Conservation (phyloP, 352 stramenopile species). For the Salisapilia sapeloensis region DNA sequence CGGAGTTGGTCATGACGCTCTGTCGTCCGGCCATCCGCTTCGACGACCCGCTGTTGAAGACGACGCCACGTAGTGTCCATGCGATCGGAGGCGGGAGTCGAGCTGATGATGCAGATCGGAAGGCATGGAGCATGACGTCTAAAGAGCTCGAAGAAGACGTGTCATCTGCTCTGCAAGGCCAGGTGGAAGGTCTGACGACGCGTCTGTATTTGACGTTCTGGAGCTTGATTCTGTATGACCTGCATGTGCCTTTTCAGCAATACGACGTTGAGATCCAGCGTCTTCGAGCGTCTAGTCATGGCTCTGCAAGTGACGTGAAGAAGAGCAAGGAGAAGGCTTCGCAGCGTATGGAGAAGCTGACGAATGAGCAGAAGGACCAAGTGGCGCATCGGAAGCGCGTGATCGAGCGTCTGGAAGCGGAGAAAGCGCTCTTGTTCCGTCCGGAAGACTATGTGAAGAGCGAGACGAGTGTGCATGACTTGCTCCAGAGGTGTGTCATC, state of each 20-base stretch:
- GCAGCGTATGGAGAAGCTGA: conserved; percentile 65
- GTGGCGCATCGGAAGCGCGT: conserved; percentile 73
- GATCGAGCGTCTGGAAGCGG: conserved; percentile 52
- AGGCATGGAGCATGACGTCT: conserved; percentile 58
- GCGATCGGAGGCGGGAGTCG: conserved; percentile 11
- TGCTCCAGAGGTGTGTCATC: conserved; percentile 73
- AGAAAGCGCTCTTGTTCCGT: conserved; percentile 51
- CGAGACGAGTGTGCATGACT: conserved; percentile 32
- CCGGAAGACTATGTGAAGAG: conserved; percentile 11
- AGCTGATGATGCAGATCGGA: conserved; percentile 3
- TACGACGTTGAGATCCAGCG: conserved; percentile 74
- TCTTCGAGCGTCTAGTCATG: conserved; percentile 25
- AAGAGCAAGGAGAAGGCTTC: conserved; percentile 66
- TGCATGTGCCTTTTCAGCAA: conserved; percentile 69
- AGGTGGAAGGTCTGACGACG: conserved; percentile 50
- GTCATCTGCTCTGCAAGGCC: conserved; percentile 17
- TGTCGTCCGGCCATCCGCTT: conserved; percentile 61
- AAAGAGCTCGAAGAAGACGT: conserved; percentile 38
- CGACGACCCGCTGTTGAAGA: conserved; percentile 47
- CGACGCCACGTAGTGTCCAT: conserved; percentile 44
- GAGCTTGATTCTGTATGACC: conserved; percentile 75
- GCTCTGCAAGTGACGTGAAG: conserved; percentile 35
- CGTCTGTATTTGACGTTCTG: conserved; percentile 77
- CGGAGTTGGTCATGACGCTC: conserved; percentile 64
- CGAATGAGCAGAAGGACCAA: conserved; percentile 76